Conservation (phyloP, 805 yeast species). For the Saturnispora dispora region DNA sequence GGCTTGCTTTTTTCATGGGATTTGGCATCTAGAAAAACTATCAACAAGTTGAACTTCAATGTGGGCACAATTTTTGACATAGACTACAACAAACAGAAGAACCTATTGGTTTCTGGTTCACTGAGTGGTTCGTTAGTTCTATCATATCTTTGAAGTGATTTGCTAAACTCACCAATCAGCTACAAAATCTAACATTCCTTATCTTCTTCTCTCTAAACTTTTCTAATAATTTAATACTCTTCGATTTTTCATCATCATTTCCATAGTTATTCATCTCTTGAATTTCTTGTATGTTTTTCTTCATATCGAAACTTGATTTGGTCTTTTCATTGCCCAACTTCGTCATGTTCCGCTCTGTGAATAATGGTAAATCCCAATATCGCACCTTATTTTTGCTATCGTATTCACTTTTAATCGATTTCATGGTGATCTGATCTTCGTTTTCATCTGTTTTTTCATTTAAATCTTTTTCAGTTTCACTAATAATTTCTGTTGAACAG, state of each 20-base stretch:
- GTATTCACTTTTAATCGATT: conserved; percentile 13
- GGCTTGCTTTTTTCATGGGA: conserved; percentile 54
- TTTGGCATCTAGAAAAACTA: conserved; percentile 37
- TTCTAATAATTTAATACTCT: conserved; percentile 10
- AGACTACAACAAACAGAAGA: conserved; percentile 29
- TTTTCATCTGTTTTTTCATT: conserved; percentile 1
- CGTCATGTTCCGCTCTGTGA: conserved; percentile 24
- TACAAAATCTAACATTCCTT: conserved; percentile 16
- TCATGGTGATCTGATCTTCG: conserved; percentile 17
- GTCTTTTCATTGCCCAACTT: conserved; percentile 14
- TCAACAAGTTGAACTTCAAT: conserved; percentile 50
- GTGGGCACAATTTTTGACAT: conserved; percentile 53
- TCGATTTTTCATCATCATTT: neutral
- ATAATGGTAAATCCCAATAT: conserved; percentile 32
- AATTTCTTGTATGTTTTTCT: conserved; percentile 7
- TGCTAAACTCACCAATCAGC: neutral
- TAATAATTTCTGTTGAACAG: conserved; percentile 12
- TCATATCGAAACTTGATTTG: conserved; percentile 10
- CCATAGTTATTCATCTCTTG: conserved; percentile 5
- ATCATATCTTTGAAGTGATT: conserved; percentile 24
- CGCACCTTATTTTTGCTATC: conserved; percentile 5
- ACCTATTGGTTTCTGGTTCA: conserved; percentile 40
- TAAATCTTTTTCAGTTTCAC: conserved; percentile 10
- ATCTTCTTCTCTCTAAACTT: conserved; percentile 14
- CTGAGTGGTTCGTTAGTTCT: conserved; percentile 49